A percentile compares a stretch with the other conserved stretches of the same genome.
These are phyloP conservation scores for Debaryomyces tyrocola DNA, from an alignment of 805 yeast species.

Conservation along the genomic window DNA sequence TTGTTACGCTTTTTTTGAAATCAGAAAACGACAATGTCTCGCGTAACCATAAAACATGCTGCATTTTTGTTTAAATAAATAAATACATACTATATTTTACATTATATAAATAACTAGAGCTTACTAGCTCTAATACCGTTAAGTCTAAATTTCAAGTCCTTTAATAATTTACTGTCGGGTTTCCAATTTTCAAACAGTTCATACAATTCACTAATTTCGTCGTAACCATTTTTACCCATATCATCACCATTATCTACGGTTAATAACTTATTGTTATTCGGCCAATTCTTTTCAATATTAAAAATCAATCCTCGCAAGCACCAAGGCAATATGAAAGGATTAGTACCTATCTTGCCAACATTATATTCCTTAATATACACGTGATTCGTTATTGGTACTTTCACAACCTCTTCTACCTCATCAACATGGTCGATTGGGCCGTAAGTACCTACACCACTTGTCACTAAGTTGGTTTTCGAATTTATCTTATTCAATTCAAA, in stretches of 20 bases:
- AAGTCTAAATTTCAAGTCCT: conserved; percentile 79
- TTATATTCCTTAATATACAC: conserved; percentile 49
- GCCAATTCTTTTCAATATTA: conserved; percentile 53
- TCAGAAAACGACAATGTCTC: not conserved
- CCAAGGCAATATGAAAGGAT: conserved; percentile 92
- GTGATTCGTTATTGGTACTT: conserved; percentile 33
- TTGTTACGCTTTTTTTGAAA: not conserved
- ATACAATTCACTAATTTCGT: conserved; percentile 60
- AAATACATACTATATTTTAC: too few species aligned
- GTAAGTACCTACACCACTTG: conserved; percentile 19
- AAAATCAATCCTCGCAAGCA: conserved; percentile 79
- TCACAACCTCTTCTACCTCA: conserved; percentile 8
- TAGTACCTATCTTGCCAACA: conserved; percentile 64
- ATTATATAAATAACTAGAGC: conserved; percentile 16
- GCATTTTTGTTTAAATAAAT: too few species aligned
- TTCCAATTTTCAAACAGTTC: conserved; percentile 81
- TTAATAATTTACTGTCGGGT: conserved; percentile 78
- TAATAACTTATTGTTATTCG: conserved; percentile 41
- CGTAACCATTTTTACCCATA: conserved; percentile 35
- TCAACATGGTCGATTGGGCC: conserved; percentile 7
- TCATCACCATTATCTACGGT: conserved; percentile 32
- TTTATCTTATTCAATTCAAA: conserved; percentile 2
- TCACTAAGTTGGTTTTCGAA: conserved; percentile 10
- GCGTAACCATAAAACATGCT: not conserved
- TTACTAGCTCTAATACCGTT: conserved; percentile 51